Base-by-base conservation (phyloP, 805 yeast genomes). In the Schwanniomyces occidentalis region DNA sequence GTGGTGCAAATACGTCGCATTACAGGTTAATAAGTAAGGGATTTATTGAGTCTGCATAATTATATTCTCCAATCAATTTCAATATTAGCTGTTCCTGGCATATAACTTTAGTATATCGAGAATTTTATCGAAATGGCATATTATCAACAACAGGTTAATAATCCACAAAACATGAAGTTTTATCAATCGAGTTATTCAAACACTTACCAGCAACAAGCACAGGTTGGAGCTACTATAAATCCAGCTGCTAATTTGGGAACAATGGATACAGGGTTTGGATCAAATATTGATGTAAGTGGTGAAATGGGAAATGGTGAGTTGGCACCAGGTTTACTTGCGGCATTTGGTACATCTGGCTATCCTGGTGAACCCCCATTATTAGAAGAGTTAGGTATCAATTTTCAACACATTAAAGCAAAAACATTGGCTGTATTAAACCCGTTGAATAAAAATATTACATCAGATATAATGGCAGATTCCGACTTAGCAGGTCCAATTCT, bases 401-500 rank as follows among this genome's bases (percentile, higher is more conserved):
- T 93, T 52, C 74, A 73, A 25, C 97, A 91, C 54, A 91, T 93
- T 45, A 78, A 81, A 49, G 71, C 78, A 22, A 93, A 87, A 68
- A 93, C 98, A 0, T 61, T 78, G 52, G 86, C 91, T 1, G 98
- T 90, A 8, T 71, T 93, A 56, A 84, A 85, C 48, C 95, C 96
- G 9, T 71, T 79, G 29, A 75, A 80, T 22, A 63, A 65, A 10
- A 61, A 58, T 45, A 70, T 87, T 13, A 78, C 83, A 30, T 78
- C 80, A 24, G 93, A 88, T 48, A 81, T 67, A 31, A 76, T 87
- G 78, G 79, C 81, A 34, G 99, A 91, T 60, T 75, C 93, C 16
- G 99, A 93, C 56, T 70, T 93, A 47, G 97, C 98, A 0, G 99
- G 99, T 1, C 99, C 99, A 1, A 71, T 93, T 20, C 65, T 93